These are phyloP conservation scores for Balansia obtecta DNA, from an alignment of 2,329 filamentous ascomycete species.

Conservation along the genomic window DNA sequence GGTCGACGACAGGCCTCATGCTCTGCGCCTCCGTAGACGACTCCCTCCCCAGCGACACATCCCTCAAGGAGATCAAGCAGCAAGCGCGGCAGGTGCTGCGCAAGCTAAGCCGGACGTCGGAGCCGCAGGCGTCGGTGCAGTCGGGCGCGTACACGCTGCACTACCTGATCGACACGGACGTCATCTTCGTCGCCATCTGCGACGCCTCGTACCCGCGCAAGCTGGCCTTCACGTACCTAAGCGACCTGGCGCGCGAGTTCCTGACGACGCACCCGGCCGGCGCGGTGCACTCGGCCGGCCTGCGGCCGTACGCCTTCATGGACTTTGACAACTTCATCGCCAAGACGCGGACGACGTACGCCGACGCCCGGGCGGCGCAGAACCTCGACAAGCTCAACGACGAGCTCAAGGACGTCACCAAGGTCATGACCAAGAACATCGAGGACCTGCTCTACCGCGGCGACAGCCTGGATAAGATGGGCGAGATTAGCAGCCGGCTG, in stretches of 20 bases:
- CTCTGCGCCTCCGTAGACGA: constrained; percentile 92
- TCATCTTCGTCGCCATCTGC: constrained; percentile 90
- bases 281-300: constrained; percentile 60
- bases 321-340: constrained; percentile 97
- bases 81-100: constrained; percentile 87
- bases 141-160: constrained; percentile 72
- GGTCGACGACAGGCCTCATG: constrained; percentile 58
- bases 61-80: constrained; percentile 76
- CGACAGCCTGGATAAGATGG: constrained; percentile 92
- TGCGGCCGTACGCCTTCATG: constrained; percentile 92
- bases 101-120: constrained; percentile 76
- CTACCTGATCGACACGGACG: constrained; percentile 71
- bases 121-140: constrained; percentile 86
- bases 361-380: constrained; percentile 78
- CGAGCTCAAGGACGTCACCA: constrained; percentile 92
- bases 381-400: constrained; percentile 95
- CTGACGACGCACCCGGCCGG: constrained; percentile 64
- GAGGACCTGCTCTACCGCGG: constrained; percentile 93
- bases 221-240: constrained; percentile 94
- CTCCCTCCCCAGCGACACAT: constrained; percentile 33
- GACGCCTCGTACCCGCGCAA: constrained; percentile 93
- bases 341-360: constrained; percentile 86
- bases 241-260: constrained; percentile 86
- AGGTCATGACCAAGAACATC: constrained; percentile 99
- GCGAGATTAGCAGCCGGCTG: constrained; percentile 77